Base-by-base conservation (phyloP, 306 rosid genomes). In the Quercus cerris region DNA sequence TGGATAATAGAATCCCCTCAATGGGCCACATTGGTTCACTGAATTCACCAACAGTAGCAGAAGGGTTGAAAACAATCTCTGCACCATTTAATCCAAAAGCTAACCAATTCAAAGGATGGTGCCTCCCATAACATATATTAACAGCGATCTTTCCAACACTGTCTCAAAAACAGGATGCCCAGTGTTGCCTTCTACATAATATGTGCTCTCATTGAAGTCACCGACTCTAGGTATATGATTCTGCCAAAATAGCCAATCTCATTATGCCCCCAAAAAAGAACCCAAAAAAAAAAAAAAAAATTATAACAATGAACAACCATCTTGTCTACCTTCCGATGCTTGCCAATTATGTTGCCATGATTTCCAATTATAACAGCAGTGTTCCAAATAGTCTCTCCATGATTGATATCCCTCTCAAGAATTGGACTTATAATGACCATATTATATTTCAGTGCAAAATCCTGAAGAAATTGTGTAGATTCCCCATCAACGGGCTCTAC, bases 21-120 rank as follows among this genome's bases (percentile, higher is more conserved):
- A 91, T 80, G 71, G 99, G 94, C 97, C 99, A 91, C 97, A 92
- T 91, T 62, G 97, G 99, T 80, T 92, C 97, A 2, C 99, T 92
- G 81, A 91, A 97, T 86, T 90, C 97, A 20, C 97, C 97, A 74
- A 93, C 95, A 54, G 99, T 92, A 13, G 99, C 99, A 25, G 97
- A 90, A 81, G 99, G 97, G 86, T 94, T 94, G 91, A 94, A 93
- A 83, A 94, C 99, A 81, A 94, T 90, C 85, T 94, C 97, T 0
- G 97, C 97, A 38, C 97, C 99, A 70, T 94, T 94, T 85, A 94
- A 85, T 56, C 99, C 97, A 75, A 94, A 93, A 73, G 95, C 94
- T 83, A 91, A 83, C 95, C 97, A 94, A 66, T 93, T 94, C 85
- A 94, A 80, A 61, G 99, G 97, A 83, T 94, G 99, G 86, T 94